Conservation (phyloP, 129 eudicot species). For the Mikania micrantha region DNA sequence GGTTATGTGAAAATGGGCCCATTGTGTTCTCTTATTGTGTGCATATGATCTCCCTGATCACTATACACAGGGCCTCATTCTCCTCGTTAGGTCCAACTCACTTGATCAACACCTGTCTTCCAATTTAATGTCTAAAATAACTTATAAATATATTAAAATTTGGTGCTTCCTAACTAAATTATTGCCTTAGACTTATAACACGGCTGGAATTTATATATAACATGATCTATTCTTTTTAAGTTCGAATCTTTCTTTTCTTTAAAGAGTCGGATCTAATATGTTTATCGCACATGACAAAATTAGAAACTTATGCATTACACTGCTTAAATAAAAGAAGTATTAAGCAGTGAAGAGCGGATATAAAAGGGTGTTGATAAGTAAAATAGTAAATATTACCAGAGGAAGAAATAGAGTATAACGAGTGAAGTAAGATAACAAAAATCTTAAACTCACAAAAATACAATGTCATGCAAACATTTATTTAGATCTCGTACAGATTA, state of each 20-base stretch:
- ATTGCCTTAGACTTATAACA: neutral
- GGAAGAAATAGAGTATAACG: too few species aligned
- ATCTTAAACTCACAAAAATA: too few species aligned
- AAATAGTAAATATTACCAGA: too few species aligned
- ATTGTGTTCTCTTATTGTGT: constrained; percentile 25
- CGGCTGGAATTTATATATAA: neutral
- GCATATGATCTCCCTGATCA: constrained; percentile 21
- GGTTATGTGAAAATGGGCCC: constrained; percentile 17
- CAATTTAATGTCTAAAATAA: constrained; percentile 12
- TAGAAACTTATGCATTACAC: too few species aligned
- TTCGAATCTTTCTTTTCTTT: neutral
- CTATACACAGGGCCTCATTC: constrained; percentile 33
- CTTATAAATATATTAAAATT: neutral
- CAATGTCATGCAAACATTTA: too few species aligned
- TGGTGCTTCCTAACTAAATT: neutral
- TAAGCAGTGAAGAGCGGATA: too few species aligned
- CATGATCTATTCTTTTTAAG: neutral
- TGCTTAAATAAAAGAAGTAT: too few species aligned
- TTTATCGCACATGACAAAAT: too few species aligned
- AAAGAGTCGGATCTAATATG: neutral
- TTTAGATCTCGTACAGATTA: too few species aligned
- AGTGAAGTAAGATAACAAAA: too few species aligned
- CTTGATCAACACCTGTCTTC: constrained; percentile 24
- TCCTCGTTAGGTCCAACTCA: constrained; percentile 25
- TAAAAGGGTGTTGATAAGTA: too few species aligned